A percentile compares a stretch with the other conserved stretches of the same genome.
Conservation (phyloP, 2,329 filamentous ascomycete species). For the Alternaria metachromatica region DNA sequence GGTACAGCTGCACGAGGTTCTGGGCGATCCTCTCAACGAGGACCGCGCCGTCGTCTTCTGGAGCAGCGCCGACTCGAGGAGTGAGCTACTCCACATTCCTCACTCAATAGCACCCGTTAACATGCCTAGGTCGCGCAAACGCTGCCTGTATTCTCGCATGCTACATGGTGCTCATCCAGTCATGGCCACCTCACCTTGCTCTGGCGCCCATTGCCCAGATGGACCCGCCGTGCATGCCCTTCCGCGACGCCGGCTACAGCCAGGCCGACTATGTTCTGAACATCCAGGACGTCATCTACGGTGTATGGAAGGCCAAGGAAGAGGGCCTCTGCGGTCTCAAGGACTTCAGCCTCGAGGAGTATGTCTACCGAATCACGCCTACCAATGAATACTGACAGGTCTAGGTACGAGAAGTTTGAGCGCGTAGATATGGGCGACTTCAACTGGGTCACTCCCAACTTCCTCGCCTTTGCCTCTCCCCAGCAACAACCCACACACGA, state of each 20-base stretch:
- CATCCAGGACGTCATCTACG: conserved; percentile 97
- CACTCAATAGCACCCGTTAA: conserved; percentile 20
- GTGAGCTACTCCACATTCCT: conserved; percentile 57
- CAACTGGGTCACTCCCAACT: conserved; percentile 97
- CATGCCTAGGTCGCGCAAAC: conserved; percentile 76
- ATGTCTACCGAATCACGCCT: conserved; percentile 36
- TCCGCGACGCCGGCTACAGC: conserved; percentile 97
- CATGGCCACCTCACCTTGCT: conserved; percentile 94
- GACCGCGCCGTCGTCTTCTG: conserved; percentile 93
- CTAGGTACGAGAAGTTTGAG: conserved; percentile 87
- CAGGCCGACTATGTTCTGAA: conserved; percentile 96
- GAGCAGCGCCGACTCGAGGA: conserved; percentile 89
- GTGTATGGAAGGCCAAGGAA: conserved; percentile 98
- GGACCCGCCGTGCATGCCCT: conserved; percentile 97
- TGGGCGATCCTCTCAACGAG: conserved; percentile 90
- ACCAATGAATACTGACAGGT: conserved; percentile 22
- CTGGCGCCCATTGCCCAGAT: conserved; percentile 95
- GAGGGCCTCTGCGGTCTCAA: conserved; percentile 89
- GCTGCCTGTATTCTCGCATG: conserved; percentile 93
- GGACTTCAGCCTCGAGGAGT: conserved; percentile 93
- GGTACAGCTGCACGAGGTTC: conserved; percentile 91
- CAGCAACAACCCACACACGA: conserved; percentile 79
- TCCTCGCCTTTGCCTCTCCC: conserved; percentile 95
- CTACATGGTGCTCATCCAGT: conserved; percentile 99
- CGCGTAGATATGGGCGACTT: conserved; percentile 98